These are phyloP conservation scores for Fusarium transvaalense DNA, from an alignment of 2,329 filamentous ascomycete genomes.

Conservation along the genomic window DNA sequence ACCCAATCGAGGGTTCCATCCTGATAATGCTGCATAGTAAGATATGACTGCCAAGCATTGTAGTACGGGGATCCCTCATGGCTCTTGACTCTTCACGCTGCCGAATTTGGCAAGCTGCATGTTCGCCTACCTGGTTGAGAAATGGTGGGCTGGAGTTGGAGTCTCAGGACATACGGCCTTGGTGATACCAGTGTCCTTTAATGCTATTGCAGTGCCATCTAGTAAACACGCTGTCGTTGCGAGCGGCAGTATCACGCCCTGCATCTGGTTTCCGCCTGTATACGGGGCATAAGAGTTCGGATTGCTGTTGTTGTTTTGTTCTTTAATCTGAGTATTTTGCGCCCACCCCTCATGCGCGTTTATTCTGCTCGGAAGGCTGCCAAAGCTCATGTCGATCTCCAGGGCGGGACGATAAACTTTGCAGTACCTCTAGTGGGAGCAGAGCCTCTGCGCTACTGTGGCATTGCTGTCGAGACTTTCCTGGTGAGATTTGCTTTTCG, in stretches of 20 bases:
- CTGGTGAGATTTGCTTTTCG: constrained; percentile 48
- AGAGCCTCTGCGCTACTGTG: constrained; percentile 27
- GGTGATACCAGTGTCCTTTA: constrained; percentile 34
- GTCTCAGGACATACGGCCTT: constrained; percentile 33
- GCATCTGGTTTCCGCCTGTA: neutral
- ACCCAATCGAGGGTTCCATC: constrained; percentile 12
- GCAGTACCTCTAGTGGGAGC: constrained; percentile 22
- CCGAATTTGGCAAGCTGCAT: constrained; percentile 47
- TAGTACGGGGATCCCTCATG: constrained; percentile 11
- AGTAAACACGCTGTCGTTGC: neutral
- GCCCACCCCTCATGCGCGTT: constrained; percentile 37
- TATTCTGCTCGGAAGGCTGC: constrained; percentile 21
- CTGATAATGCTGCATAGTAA: constrained; percentile 20
- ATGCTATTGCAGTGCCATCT: constrained; percentile 19
- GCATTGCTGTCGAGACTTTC: constrained; percentile 23
- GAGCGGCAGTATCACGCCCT: neutral
- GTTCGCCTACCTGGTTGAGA: constrained; percentile 36
- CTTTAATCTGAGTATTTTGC: constrained; percentile 22
- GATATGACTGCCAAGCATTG: constrained; percentile 13
- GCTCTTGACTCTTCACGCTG: constrained; percentile 28
- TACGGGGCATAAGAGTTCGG: constrained; percentile 15
- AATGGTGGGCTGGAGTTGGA: constrained; percentile 40
- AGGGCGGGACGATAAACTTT: constrained; percentile 45
- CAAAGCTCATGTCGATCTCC: constrained; percentile 45
- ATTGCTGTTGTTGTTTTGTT: neutral